Evolutionary conservation across 163 green algal species (phyloP).

Genomic region (Picocystis sp.): DNA sequence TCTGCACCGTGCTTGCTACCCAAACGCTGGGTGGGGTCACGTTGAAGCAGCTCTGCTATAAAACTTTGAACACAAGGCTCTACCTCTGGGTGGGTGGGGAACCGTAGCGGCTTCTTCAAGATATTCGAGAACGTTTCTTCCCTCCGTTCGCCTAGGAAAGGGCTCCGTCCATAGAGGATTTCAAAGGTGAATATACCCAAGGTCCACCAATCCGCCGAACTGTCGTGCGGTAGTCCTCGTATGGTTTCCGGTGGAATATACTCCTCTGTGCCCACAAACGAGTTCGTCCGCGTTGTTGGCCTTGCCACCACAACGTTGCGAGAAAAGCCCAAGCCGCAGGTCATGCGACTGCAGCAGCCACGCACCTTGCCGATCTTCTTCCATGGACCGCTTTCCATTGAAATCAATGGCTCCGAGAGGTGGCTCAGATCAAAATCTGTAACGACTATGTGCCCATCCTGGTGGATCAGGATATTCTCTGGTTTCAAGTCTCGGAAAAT

Average conservation of each 20-base stretch:
- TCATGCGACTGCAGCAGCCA: too few species aligned
- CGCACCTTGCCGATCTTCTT: too few species aligned
- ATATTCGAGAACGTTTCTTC: conserved; percentile 86
- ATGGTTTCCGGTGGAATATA: conserved; percentile 73
- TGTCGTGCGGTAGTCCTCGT: conserved; percentile 36
- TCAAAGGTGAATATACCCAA: conserved; percentile 83
- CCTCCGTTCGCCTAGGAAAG: conserved; percentile 57
- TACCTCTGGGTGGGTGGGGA: conserved; percentile 20
- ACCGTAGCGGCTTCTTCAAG: conserved; percentile 33
- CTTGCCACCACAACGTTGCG: too few species aligned
- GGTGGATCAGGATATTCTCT: conserved; percentile 90
- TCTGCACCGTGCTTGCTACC: conserved; percentile 64
- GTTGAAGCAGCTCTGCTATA: conserved; percentile 57
- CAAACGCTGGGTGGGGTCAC: conserved; percentile 58
- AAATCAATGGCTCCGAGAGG: background rate
- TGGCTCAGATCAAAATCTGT: conserved; percentile 34
- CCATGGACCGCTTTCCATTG: too few species aligned
- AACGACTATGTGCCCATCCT: conserved; percentile 24
- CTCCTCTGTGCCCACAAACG: conserved; percentile 87
- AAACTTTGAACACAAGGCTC: conserved; percentile 29
- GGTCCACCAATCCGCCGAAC: conserved; percentile 78
- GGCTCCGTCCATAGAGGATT: conserved; percentile 71
- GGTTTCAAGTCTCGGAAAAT: conserved; percentile 89
- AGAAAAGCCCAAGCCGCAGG: too few species aligned
- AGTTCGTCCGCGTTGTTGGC: conserved; percentile 39